Base-by-base conservation (phyloP, 2,329 filamentous ascomycete genomes). In the Fusarium phyllophilum region DNA sequence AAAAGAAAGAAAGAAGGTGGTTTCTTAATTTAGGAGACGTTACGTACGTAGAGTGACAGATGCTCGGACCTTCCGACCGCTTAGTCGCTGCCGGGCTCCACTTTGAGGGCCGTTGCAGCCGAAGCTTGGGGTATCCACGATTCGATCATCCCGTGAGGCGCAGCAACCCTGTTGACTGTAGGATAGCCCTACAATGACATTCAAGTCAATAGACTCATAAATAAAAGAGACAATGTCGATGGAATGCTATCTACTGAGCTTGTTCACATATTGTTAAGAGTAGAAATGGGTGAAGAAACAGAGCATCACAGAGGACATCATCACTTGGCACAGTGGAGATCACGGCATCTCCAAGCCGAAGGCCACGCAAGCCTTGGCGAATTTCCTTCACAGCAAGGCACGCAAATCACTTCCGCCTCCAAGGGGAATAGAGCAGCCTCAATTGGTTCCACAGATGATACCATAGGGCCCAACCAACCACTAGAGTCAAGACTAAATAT, bases 241-340 rank as follows among this genome's bases (percentile, higher is more conserved):
- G 0, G 6, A 5, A 22, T 22, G 1, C n/a, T 22, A 38, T 2
- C 6, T 38, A 13, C 8, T 26, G 17, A 12, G 2, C 6, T 17
- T n/a, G 34, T 5, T 29, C 0, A 38, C 2, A n/a, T 8, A 3
- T 20, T 6, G 1, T 3, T 14, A 18, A 29, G 2, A 6, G 9
- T 4, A 20, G 15, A 14, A 18, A 20, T 31, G 3, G 3, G 8
- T 20, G 15, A 17, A 31, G n/a, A 6, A 9, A 3, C 5, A 38
- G 8, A 54, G 11, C 14, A 10, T 44, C 24, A 26, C 10, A 20
- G 9, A 3, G 54, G 3, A 34, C 52, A 46, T 38, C 24, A 20
- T 31, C 34, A 57, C 70, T 70, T 66, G 66, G 70, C 70, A 66
- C 56, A 61, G 70, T 73, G 70, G 70, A 73, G 70, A 44, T 66